Percentiles rank a stretch among this genome's conserved stretches.
These are phyloP conservation scores for Paramecium tetraurelia DNA, from an alignment of 73 alveolate genomes.

Conservation along the genomic window DNA sequence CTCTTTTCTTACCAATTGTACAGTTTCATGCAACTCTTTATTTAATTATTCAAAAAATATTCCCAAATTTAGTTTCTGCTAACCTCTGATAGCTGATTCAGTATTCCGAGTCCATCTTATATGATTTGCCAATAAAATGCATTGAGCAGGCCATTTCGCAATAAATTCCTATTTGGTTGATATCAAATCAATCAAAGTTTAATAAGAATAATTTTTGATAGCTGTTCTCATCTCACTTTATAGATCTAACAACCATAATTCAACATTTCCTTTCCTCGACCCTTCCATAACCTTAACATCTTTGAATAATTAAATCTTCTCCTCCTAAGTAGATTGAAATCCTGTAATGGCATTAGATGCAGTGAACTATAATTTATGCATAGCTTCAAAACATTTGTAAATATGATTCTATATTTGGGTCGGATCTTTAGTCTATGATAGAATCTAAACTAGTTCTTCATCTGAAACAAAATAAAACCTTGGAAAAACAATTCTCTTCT, in stretches of 20 bases:
- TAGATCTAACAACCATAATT: constrained; percentile 92
- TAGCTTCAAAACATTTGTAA: constrained; percentile 96
- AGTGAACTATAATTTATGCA: constrained; percentile 77
- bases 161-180: not conserved
- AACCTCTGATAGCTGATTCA: constrained; percentile 44
- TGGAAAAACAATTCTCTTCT: constrained; percentile 94
- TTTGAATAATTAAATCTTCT: constrained; percentile 71
- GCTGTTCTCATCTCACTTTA: constrained; percentile 89
- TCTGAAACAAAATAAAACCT: constrained; percentile 94
- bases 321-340: constrained; percentile 86
- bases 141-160: not conserved
- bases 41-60: not conserved
- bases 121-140: not conserved
- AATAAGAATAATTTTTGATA: constrained; percentile 76
- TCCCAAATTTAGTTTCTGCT: not conserved
- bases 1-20: constrained; percentile 70
- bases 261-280: constrained; percentile 93
- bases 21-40: constrained; percentile 69
- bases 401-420: constrained; percentile 85
- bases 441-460: constrained; percentile 92
- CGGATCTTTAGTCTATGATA: constrained; percentile 95
- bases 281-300: constrained; percentile 85
- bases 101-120: constrained; percentile 51
- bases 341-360: constrained; percentile 83
- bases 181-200: constrained; percentile 28